A percentile compares a stretch with the other conserved stretches of the same genome.
phyloP scores from a whole-genome alignment of 805 yeast genomes.

The Isabelozyma gotoi region DNA sequence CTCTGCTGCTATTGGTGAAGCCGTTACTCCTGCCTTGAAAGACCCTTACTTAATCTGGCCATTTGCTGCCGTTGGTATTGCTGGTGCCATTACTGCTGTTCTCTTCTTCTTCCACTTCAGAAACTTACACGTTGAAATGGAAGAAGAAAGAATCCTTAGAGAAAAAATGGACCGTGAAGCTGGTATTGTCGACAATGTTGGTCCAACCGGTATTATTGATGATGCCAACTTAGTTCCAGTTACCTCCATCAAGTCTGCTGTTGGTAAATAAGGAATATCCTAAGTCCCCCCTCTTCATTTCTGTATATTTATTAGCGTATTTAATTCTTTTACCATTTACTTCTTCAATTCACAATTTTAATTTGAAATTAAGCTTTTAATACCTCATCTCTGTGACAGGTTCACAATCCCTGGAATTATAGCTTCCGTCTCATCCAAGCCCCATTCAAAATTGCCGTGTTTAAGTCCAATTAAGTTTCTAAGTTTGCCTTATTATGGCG shows the following conservation, averaged over 20 bases:
- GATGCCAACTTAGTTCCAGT: slow-evolving; percentile 22
- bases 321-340: no score
- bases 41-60: slow-evolving; percentile 44
- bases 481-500: no score
- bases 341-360: no score
- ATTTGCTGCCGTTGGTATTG: slow-evolving; percentile 38
- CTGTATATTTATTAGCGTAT: not conserved
- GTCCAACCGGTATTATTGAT: slow-evolving; percentile 19
- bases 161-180: slow-evolving; percentile 13
- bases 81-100: slow-evolving; percentile 30
- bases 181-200: not conserved
- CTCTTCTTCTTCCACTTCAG: slow-evolving; percentile 32
- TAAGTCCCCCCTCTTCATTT: not conserved
- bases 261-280: slow-evolving; percentile 22
- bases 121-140: slow-evolving; percentile 42
- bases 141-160: slow-evolving; percentile 28
- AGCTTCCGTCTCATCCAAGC: no score
- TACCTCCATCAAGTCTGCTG: slow-evolving; percentile 28
- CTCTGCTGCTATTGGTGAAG: slow-evolving; percentile 47
- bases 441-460: no score
- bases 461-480: no score
- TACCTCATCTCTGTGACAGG: no score
- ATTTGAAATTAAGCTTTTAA: no score
- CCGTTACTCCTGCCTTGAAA: slow-evolving; percentile 38
- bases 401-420: no score